phyloP scores from a whole-genome alignment of 2,329 filamentous ascomycete genomes.

The Albophoma yamanashiensis region DNA sequence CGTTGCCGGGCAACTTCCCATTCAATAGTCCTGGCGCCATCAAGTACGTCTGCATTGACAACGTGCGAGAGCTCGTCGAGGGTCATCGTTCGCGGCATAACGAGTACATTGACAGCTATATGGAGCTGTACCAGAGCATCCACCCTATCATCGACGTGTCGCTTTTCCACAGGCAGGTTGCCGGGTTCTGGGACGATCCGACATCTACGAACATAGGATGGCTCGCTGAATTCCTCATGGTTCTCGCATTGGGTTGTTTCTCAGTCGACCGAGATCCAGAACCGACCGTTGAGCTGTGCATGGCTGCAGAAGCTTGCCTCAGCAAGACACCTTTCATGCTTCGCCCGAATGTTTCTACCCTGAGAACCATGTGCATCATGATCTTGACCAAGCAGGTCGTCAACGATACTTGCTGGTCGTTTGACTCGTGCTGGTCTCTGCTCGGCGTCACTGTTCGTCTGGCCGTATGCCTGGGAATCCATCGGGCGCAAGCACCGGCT shows the following conservation, averaged over 20 bases:
- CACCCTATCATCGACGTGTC: slow-evolving; percentile 4
- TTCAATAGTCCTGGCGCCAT: slow-evolving; percentile 4
- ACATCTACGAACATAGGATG: background rate
- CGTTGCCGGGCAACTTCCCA: slow-evolving; percentile 4
- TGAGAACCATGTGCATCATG: slow-evolving; percentile 7
- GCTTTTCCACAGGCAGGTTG: background rate
- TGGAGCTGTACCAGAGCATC: slow-evolving; percentile 1
- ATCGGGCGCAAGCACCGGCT: background rate
- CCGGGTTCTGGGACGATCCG: background rate
- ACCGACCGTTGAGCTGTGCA: slow-evolving; percentile 4
- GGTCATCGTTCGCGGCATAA: background rate
- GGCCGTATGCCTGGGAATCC: slow-evolving; percentile 3
- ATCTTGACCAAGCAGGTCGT: slow-evolving; percentile 5
- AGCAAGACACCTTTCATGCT: slow-evolving; percentile 8
- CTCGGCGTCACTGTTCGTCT: slow-evolving; percentile 2
- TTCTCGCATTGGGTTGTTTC: slow-evolving; percentile 5
- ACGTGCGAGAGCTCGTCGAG: background rate
- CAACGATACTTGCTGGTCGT: slow-evolving; percentile 5
- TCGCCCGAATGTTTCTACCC: slow-evolving; percentile 4
- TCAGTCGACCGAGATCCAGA: background rate
- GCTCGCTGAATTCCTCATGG: slow-evolving; percentile 5
- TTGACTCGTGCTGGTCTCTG: slow-evolving; percentile 4
- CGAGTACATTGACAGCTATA: slow-evolving; percentile 4
- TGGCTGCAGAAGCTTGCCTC: slow-evolving; percentile 9
- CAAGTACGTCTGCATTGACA: background rate